phyloP scores from a whole-genome alignment of 2,329 filamentous ascomycete species.

The Cordyceps javanica region DNA sequence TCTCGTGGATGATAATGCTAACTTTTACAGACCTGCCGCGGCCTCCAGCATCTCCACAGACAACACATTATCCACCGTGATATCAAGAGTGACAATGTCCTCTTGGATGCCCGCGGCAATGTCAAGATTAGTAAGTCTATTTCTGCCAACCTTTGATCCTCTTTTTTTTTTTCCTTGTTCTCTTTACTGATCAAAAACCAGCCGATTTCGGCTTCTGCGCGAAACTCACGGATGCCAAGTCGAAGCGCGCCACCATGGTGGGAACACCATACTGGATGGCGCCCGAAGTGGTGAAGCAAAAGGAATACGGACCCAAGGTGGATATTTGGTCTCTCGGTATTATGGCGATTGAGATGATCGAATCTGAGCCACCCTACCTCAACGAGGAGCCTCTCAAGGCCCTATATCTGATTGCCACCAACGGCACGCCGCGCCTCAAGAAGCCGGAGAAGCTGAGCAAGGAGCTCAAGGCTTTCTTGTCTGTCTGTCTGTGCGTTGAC shows the following conservation, averaged over 20 bases:
- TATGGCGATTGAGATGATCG: slow-evolving; percentile 99
- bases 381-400: slow-evolving; percentile 98
- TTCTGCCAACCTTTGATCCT: not conserved
- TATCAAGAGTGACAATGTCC: slow-evolving; percentile 98
- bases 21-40: slow-evolving; percentile 74
- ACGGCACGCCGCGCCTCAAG: slow-evolving; percentile 93
- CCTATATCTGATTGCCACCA: slow-evolving; percentile 94
- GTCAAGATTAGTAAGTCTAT: slow-evolving; percentile 85
- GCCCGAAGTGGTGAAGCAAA: slow-evolving; percentile 97
- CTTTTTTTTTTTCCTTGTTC: not conserved
- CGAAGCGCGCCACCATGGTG: slow-evolving; percentile 97
- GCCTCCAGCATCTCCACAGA: slow-evolving; percentile 85
- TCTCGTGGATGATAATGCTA: slow-evolving; percentile 14
- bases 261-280: slow-evolving; percentile 99
- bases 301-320: slow-evolving; percentile 96
- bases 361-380: slow-evolving; percentile 93
- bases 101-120: slow-evolving; percentile 87
- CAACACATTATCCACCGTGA: slow-evolving; percentile 98
- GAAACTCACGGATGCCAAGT: slow-evolving; percentile 94
- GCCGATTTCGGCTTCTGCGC: slow-evolving; percentile 99
- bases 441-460: slow-evolving; percentile 97
- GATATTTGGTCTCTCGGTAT: slow-evolving; percentile 99
- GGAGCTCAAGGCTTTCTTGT: slow-evolving; percentile 95
- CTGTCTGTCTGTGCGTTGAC: slow-evolving; percentile 92
- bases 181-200: slow-evolving; percentile 33